Base-by-base conservation (phyloP, 352 stramenopile genomes). In the Phytophthora nicotianae region DNA sequence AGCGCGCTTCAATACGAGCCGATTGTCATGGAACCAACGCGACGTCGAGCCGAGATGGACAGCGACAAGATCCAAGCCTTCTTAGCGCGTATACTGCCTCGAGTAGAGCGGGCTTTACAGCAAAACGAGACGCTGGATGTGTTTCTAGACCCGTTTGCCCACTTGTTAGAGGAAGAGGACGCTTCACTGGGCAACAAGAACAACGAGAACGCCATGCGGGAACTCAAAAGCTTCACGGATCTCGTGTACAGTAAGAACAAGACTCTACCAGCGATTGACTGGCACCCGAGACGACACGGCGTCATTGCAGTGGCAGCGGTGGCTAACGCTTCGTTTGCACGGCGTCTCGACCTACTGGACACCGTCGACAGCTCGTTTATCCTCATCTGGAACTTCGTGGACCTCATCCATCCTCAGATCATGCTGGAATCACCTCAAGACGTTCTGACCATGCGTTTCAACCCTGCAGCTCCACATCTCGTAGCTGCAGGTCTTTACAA, bases 161-260 rank as follows among this genome's bases (percentile, higher is more conserved):
- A 86, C 20, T 70, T 95, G 3, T 60, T 83, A 43, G 81, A 93
- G 56, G 67, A 75, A 49, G 84, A 93, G 13, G 83, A 92, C 58
- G 66, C 74, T 42, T 70, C 58, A 20, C 58, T 86, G 8, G 60
- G 75, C 9, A 89, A 83, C 70, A 93, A 93, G 71, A 86, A 70
- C 49, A 77, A 89, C 43, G 90, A 97, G 48, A 97, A 96, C 64
- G 76, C 86, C 20, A 89, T 98, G 61, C 93, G 94, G 23, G 93
- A 98, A 58, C 62, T 98, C 6, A 81, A 88, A 2, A 96, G 88
- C 49, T 98, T 98, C 64, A 97, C 90, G 27, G 93, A 98, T 64
- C 77, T 98, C n/a, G 72, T 95, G 21, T 97, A 97, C 76, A 97
- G 82, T 58, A 98, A 98, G 67, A 95, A 92, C 80, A 98, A 97